Conservation (phyloP, 75 land plant genomes). For the Adiantum capillusveneris region DNA sequence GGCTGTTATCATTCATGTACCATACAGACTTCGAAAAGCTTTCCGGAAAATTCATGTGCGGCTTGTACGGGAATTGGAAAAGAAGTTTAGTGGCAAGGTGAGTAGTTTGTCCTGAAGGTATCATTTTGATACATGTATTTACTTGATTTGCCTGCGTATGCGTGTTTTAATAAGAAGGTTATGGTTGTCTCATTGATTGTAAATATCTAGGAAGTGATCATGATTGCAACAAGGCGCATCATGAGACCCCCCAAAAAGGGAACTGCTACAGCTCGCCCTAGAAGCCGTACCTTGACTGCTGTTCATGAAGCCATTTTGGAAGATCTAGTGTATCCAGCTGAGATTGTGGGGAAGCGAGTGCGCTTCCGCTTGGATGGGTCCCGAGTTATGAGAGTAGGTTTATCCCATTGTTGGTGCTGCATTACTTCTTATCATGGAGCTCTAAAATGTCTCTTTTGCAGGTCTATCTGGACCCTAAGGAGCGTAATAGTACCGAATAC, state of each 20-base stretch:
- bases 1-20: slow-evolving; percentile 71
- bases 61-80: slow-evolving; percentile 81
- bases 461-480: slow-evolving; percentile 80
- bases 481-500: slow-evolving; percentile 76
- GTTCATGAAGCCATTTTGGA: slow-evolving; percentile 81
- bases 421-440: too few species aligned
- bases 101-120: too few species aligned
- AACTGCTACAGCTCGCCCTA: slow-evolving; percentile 54
- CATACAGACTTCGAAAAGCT: slow-evolving; percentile 65
- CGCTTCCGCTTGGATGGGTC: slow-evolving; percentile 79
- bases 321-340: slow-evolving; percentile 77
- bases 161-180: too few species aligned
- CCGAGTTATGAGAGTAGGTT: slow-evolving; percentile 62
- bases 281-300: slow-evolving; percentile 73
- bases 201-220: slow-evolving; percentile 50
- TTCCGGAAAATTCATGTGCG: slow-evolving; percentile 64
- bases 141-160: too few species aligned
- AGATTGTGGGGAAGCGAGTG: slow-evolving; percentile 78
- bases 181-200: neutral
- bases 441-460: slow-evolving; percentile 17
- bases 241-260: slow-evolving; percentile 89
- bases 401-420: too few species aligned
- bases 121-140: too few species aligned
- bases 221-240: slow-evolving; percentile 72
- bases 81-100: slow-evolving; percentile 96